phyloP scores from a whole-genome alignment of 2,329 filamentous ascomycete species.

The Aureobasidium mangrovei region DNA sequence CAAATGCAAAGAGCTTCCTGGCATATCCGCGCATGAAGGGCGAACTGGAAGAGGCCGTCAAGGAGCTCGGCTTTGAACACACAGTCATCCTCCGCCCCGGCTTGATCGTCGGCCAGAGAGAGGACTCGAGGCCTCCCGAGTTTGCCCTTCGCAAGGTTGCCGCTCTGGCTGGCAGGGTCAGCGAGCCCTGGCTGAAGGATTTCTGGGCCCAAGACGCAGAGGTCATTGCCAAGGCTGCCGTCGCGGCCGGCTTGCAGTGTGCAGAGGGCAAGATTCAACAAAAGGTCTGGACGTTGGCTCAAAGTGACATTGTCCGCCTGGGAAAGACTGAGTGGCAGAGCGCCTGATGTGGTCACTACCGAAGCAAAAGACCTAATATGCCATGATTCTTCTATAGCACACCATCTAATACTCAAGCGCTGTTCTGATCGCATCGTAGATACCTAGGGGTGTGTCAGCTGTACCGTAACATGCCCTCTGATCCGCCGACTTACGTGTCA shows the following conservation, averaged over 20 bases:
- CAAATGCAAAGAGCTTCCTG: slow-evolving; percentile 45
- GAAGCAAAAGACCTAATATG: slow-evolving; percentile 1
- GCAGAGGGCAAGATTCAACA: slow-evolving; percentile 46
- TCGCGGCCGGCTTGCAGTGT: slow-evolving; percentile 47
- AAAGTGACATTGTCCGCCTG: slow-evolving; percentile 55
- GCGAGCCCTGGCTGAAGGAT: slow-evolving; percentile 48
- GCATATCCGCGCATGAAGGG: slow-evolving; percentile 68
- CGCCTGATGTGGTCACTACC: background rate
- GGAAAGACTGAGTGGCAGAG: slow-evolving; percentile 47
- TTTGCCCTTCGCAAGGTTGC: slow-evolving; percentile 48
- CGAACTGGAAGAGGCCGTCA: slow-evolving; percentile 72
- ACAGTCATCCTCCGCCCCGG: slow-evolving; percentile 68
- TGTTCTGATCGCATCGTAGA: slow-evolving; percentile 43
- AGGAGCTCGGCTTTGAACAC: slow-evolving; percentile 64
- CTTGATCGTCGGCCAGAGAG: slow-evolving; percentile 62
- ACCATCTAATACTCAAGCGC: slow-evolving; percentile 35
- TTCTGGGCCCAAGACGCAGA: slow-evolving; percentile 63
- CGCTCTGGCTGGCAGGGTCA: slow-evolving; percentile 46
- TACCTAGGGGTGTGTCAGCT: slow-evolving; percentile 23
- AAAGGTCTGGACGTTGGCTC: slow-evolving; percentile 53
- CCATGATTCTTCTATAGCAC: background rate
- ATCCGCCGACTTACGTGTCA: slow-evolving; percentile 61
- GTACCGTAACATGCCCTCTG: background rate
- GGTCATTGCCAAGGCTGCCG: slow-evolving; percentile 60
- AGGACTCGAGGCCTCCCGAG: slow-evolving; percentile 49